Evolutionary conservation across 73 alveolate species (phyloP).

Genomic region (Paramecium pentaurelia): DNA sequence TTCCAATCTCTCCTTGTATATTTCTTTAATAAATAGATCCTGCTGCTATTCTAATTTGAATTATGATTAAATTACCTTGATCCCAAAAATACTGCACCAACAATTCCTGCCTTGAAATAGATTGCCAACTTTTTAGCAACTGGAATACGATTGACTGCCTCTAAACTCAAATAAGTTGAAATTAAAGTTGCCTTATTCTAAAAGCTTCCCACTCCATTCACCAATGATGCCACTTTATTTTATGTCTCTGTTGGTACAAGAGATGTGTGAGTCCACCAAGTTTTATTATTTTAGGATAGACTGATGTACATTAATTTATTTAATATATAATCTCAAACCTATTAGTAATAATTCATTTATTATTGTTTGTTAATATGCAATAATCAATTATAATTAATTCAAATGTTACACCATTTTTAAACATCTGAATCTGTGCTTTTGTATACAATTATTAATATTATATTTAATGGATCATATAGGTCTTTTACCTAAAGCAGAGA

Average conservation of each 20-base stretch:
- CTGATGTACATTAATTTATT: not conserved
- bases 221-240: not conserved
- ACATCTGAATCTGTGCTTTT: not conserved
- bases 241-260: conserved; percentile 25
- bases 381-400: not conserved
- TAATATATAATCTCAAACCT: not conserved
- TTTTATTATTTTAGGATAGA: not conserved
- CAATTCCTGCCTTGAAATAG: conserved; percentile 56
- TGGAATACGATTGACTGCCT: conserved; percentile 45
- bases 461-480: not conserved
- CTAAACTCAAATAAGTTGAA: conserved; percentile 30
- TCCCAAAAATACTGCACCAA: conserved; percentile 21
- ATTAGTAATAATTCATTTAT: not conserved
- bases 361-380: not conserved
- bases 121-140: conserved; percentile 4
- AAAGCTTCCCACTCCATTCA: conserved; percentile 24
- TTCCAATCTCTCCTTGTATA: not conserved
- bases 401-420: not conserved
- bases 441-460: not conserved
- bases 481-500: not conserved
- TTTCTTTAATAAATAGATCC: not conserved
- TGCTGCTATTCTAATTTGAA: not conserved
- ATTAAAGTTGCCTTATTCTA: conserved; percentile 17
- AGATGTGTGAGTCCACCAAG: conserved; percentile 55
- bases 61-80: not conserved